These are phyloP conservation scores for Gleditsia sinensis DNA, from an alignment of 306 rosid species.

Conservation along the genomic window DNA sequence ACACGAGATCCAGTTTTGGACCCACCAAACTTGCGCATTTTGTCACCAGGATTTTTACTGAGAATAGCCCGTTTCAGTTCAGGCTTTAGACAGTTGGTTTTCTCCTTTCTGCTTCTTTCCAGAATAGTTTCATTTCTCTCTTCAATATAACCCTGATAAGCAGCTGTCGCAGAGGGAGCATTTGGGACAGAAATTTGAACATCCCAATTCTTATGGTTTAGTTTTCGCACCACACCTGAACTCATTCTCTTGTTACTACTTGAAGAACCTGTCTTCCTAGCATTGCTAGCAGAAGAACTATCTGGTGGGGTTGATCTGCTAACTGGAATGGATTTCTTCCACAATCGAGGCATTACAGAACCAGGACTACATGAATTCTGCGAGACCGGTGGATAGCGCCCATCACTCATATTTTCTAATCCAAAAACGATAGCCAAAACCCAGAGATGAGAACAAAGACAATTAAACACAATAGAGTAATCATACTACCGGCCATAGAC, in stretches of 20 bases:
- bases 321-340: constrained; percentile 48
- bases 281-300: constrained; percentile 61
- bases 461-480: constrained; percentile 20
- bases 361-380: constrained; percentile 52
- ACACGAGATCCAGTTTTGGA: constrained; percentile 80
- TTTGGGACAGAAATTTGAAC: constrained; percentile 48
- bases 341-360: constrained; percentile 48
- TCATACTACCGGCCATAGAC: constrained; percentile 5
- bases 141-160: constrained; percentile 38
- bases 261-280: constrained; percentile 51
- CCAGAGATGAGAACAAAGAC: constrained; percentile 20
- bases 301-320: constrained; percentile 59
- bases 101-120: constrained; percentile 53
- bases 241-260: constrained; percentile 48
- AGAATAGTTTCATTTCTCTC: constrained; percentile 53
- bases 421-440: constrained; percentile 26
- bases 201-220: constrained; percentile 62
- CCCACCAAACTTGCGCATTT: constrained; percentile 55
- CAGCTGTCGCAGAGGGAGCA: constrained; percentile 37
- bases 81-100: constrained; percentile 47
- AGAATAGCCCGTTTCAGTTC: constrained; percentile 59
- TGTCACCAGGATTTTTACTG: constrained; percentile 55
- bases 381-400: constrained; percentile 52
- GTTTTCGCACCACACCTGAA: constrained; percentile 47
- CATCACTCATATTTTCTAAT: constrained; percentile 69